Evolutionary conservation across 257 asterid genomes (phyloP).

Genomic region (Gynochthodes officinalis): DNA sequence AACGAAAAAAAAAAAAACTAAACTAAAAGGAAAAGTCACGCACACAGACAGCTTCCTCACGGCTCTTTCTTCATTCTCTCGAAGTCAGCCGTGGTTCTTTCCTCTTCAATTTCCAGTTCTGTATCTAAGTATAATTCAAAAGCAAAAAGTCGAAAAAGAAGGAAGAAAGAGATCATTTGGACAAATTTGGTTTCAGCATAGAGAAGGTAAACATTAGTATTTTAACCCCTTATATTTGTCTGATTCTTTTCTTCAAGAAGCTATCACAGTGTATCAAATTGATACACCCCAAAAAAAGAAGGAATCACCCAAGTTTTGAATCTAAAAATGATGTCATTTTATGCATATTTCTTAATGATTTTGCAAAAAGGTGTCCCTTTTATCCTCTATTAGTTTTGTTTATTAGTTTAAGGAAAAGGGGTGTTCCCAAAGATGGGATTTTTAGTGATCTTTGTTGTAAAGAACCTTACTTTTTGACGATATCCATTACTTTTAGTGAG

Average conservation of each 20-base stretch:
- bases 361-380: neutral
- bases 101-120: neutral
- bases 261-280: neutral
- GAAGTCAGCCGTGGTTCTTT: neutral
- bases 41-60: neutral
- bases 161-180: neutral
- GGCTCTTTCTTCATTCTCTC: neutral
- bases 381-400: neutral
- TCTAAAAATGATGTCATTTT: neutral
- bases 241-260: slow-evolving; percentile 2
- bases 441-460: neutral
- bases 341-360: too few species aligned
- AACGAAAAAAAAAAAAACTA: neutral
- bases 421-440: neutral
- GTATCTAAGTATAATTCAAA: neutral
- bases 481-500: slow-evolving; percentile 13
- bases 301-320: neutral
- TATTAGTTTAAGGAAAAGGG: neutral
- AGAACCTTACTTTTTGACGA: neutral
- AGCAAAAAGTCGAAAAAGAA: neutral
- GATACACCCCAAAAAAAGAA: neutral
- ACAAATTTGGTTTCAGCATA: neutral
- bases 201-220: neutral
- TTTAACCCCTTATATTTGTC: neutral
- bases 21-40: neutral